Conservation (phyloP, 2,329 filamentous ascomycete species). For the Rhynchosporium secalis region DNA sequence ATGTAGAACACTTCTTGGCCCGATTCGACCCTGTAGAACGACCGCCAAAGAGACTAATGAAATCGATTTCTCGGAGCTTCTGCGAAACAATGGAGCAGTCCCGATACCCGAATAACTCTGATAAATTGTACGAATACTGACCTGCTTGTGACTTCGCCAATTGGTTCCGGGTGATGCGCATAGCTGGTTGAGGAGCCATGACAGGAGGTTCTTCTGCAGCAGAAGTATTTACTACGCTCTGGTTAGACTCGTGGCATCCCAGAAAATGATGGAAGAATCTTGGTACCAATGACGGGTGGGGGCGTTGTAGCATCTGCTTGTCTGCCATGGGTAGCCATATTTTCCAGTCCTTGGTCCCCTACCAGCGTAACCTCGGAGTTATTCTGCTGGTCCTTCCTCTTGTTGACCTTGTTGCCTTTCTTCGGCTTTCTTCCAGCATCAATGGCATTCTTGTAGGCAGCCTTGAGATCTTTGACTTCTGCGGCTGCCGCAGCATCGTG, state of each 20-base stretch:
- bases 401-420: conserved; percentile 30
- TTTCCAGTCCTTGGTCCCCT: conserved; percentile 16
- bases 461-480: conserved; percentile 39
- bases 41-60: conserved; percentile 27
- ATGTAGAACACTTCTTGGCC: conserved; percentile 9
- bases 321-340: conserved; percentile 15
- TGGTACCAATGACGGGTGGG: conserved; percentile 24
- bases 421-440: conserved; percentile 34
- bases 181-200: conserved; percentile 14
- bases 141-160: conserved; percentile 37
- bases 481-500: conserved; percentile 31
- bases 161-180: conserved; percentile 35
- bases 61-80: conserved; percentile 21
- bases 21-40: conserved; percentile 23
- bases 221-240: conserved; percentile 16
- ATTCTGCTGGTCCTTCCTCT: conserved; percentile 30
- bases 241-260: conserved; percentile 18
- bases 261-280: conserved; percentile 16
- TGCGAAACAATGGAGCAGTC: conserved; percentile 20
- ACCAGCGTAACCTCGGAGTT: conserved; percentile 17
- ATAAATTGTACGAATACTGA: conserved; percentile 34
- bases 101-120: conserved; percentile 20
- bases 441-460: conserved; percentile 39
- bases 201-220: conserved; percentile 13
- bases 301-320: conserved; percentile 17